Base-by-base conservation (phyloP, 352 stramenopile genomes). In the Thalassiosira mediterranea region DNA sequence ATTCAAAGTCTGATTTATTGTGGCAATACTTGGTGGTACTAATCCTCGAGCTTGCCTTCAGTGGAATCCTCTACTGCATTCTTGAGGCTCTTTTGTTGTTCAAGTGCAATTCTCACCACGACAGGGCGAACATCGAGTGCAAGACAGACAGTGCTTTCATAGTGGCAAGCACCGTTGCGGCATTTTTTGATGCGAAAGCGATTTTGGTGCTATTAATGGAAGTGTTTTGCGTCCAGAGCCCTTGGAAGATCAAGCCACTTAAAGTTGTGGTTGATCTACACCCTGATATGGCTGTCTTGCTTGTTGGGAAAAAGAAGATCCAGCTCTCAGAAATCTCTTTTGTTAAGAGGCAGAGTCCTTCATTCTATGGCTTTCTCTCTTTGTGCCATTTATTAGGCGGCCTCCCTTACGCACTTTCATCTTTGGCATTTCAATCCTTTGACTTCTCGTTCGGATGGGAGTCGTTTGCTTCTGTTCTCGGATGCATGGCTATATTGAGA, bases 401-500 rank as follows among this genome's bases (percentile, higher is more conserved):
- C 15, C n/a, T 79, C 15, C 70, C 70, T 7, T 5, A 59, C 8
- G 62, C 70, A 4, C 37, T 73, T n/a, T 31, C 51, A 7, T 70
- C 37, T 7, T 58, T 79, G 7, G 48, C 62, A 32, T 28, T 67
- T 44, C 38, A 29, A 58, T 66, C 59, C 1, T 61, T 66, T 53
- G 23, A 76, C n/a, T 57, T 76, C 7, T 10, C 10, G 38, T n/a
- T n/a, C 19, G 11, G 2, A 17, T 10, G 32, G 19, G 48, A 76
- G n/a, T 3, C 56, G 26, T 26, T 46, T 15, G 31, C 28, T 15
- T 32, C 15, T 0, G 47, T 68, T 37, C 42, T 79, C 4, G 70
- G 70, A 19, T 42, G 25, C 40, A 17, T 73, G 48, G 46, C 62
- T 37, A 25, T 79, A 10, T 72, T 79, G 61, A 73, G 70, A 79